Base-by-base conservation (phyloP, 495 filamentous ascomycete species). In the Eremomyces bilateralis region DNA sequence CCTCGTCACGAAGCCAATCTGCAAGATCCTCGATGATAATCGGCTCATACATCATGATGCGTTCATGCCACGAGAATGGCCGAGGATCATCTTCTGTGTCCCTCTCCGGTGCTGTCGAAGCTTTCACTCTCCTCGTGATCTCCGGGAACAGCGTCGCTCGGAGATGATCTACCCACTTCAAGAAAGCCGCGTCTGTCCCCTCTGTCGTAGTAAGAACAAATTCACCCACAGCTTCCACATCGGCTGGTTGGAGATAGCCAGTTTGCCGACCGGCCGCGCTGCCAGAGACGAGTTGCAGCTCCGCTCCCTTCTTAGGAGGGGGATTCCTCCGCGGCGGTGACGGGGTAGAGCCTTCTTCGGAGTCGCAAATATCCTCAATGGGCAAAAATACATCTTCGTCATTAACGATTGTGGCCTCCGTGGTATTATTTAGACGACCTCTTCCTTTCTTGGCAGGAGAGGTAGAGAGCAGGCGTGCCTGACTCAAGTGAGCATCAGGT, bases 11-110 rank as follows among this genome's bases (percentile, higher is more conserved):
- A 17, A 97, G 51, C 81, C 81, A 95, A 1, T 52, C 57, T 3
- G 83, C 63, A 5, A 97, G 56, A 37, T 94, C 88, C 52, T 95
- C 88, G 1, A 94, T 49, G 0, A 88, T 61, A 25, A 97, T 76
- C 0, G 90, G 82, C 42, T 95, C 85, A 49, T 85, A 95, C 55
- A 93, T 71, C 13, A 95, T 61, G 31, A 97, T 93, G 52, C 82
- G 85, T 58, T 93, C 76, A 35, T 90, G 61, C 75, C 80, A 94
- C 4, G 63, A 79, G 8, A 67, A 71, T 21, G 56, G 51, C 18
- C 39, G 37, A 3, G 53, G 59, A n/a, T n/a, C n/a, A n/a, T n/a
- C n/a, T n/a, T n/a, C n/a, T n/a, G n/a, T n/a, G n/a, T n/a, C n/a
- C n/a, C n/a, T 46, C 65, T 57, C 30, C 36, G 35, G 29, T 44